Evolutionary conservation across 2,329 filamentous ascomycete species (phyloP).

Genomic region (Trichoderma lentiforme): DNA sequence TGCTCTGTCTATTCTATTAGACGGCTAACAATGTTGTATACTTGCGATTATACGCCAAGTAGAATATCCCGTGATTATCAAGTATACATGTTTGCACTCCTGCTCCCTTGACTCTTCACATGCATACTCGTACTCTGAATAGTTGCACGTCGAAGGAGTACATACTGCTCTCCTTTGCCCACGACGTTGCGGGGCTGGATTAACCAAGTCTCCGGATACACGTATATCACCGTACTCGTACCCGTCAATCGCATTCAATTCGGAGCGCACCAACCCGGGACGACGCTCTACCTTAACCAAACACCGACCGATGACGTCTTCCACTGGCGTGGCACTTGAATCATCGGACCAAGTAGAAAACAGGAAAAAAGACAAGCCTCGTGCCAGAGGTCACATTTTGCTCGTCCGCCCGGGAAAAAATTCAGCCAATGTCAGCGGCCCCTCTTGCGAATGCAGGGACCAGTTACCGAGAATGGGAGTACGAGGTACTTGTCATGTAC

Average conservation of each 20-base stretch:
- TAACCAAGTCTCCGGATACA: neutral
- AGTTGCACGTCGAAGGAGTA: too few relatives aligned
- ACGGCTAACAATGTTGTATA: neutral
- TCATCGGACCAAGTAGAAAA: neutral
- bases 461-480: neutral
- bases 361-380: neutral
- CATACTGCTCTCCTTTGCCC: too few relatives aligned
- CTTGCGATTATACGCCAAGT: neutral
- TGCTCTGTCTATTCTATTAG: too few relatives aligned
- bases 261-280: neutral
- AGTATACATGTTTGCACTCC: too few relatives aligned
- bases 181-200: neutral
- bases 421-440: neutral
- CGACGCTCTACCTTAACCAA: neutral
- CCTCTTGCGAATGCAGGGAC: neutral
- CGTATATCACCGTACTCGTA: neutral
- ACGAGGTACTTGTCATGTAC: neutral
- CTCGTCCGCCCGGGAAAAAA: neutral
- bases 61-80: neutral
- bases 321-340: neutral
- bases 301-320: neutral
- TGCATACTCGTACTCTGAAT: too few relatives aligned
- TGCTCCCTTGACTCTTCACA: too few relatives aligned
- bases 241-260: neutral
- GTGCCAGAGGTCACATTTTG: neutral